Conservation (phyloP, 345 rosid species). For the Acer saccharum region DNA sequence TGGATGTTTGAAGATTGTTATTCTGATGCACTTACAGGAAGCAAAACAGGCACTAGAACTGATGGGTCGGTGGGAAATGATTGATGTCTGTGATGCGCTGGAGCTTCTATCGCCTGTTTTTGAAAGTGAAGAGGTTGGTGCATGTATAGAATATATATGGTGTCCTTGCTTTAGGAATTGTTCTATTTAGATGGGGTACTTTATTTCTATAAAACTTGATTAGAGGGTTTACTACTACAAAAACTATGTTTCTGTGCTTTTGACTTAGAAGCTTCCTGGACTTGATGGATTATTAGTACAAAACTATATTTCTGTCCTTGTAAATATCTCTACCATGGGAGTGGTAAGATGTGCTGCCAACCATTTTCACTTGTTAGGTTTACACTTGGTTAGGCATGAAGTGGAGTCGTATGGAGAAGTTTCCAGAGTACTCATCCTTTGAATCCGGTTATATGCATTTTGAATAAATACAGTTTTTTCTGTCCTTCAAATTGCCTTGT, state of each 20-base stretch:
- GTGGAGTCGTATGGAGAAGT: not conserved
- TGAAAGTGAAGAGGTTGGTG: constrained; percentile 91
- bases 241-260: not conserved
- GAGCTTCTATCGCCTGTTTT: constrained; percentile 94
- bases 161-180: not conserved
- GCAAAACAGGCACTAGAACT: constrained; percentile 92
- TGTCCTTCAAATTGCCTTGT: not conserved
- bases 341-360: not conserved
- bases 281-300: not conserved
- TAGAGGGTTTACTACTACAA: not conserved
- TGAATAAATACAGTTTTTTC: not conserved
- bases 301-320: not conserved
- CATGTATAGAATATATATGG: constrained; percentile 9
- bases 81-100: constrained; percentile 92
- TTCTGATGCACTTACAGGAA: constrained; percentile 59
- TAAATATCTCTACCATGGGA: not conserved
- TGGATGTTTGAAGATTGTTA: constrained; percentile 18
- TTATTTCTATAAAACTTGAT: constrained; percentile 3
- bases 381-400: not conserved
- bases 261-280: not conserved
- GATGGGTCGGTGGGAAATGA: constrained; percentile 90
- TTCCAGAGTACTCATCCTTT: not conserved
- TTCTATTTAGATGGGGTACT: not conserved
- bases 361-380: not conserved
- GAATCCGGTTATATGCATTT: not conserved